Percentiles rank a stretch among this genome's conserved stretches.
These are phyloP conservation scores for Calocybe cyanea DNA, from an alignment of 768 basidiomycete genomes.

Conservation along the genomic window DNA sequence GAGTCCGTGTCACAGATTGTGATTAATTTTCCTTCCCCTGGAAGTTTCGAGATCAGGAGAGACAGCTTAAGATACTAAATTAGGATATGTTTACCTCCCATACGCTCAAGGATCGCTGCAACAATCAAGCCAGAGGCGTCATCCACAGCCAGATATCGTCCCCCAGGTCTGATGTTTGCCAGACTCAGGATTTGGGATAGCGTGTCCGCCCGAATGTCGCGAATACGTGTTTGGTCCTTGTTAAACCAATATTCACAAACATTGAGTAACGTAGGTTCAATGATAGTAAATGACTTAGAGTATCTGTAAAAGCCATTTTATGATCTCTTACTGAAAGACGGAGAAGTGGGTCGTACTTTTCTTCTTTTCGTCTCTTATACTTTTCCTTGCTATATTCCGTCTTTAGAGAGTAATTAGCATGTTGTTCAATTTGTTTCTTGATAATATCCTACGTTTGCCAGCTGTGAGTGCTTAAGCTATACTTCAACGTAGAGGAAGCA, in stretches of 20 bases:
- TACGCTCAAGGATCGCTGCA: conserved; percentile 76
- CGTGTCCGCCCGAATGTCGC: conserved; percentile 82
- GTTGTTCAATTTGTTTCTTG: conserved; percentile 88
- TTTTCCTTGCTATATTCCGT: conserved; percentile 99
- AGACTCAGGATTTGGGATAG: conserved; percentile 85
- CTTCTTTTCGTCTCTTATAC: conserved; percentile 94
- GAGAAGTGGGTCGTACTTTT: conserved; percentile 60
- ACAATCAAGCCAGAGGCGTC: conserved; percentile 89
- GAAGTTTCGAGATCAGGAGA: not conserved
- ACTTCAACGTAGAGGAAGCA: conserved; percentile 8
- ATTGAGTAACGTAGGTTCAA: conserved; percentile 85
- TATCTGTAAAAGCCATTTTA: conserved; percentile 50
- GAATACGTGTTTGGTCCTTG: conserved; percentile 78
- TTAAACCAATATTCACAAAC: conserved; percentile 87
- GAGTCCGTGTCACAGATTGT: conserved; percentile 88
- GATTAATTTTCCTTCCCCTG: conserved; percentile 78
- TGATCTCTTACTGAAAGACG: not conserved
- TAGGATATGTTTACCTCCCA: conserved; percentile 60
- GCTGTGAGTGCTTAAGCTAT: conserved; percentile 14
- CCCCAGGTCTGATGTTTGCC: conserved; percentile 80
- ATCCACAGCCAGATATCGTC: conserved; percentile 86
- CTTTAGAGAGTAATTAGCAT: conserved; percentile 88
- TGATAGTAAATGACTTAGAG: conserved; percentile 79
- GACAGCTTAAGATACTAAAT: not conserved
- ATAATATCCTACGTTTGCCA: conserved; percentile 81